Evolutionary conservation across 2,329 filamentous ascomycete species (phyloP).

Genomic region (Pestalotiopsis sp.): DNA sequence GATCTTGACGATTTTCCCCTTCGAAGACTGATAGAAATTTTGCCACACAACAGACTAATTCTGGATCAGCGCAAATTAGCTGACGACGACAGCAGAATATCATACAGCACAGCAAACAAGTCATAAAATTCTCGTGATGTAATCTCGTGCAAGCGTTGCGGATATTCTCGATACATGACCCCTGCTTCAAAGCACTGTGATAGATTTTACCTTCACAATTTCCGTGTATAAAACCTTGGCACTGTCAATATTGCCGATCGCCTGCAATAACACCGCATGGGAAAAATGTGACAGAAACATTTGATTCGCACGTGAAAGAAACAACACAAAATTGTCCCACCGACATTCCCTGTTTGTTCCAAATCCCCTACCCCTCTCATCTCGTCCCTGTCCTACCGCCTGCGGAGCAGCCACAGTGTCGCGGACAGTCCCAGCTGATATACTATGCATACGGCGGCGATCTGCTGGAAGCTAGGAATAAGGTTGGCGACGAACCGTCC

Average conservation of each 20-base stretch:
- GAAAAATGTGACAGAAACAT: background rate
- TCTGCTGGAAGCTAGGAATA: background rate
- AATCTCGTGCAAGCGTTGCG: too few species aligned
- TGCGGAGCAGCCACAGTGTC: background rate
- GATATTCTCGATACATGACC: too few species aligned
- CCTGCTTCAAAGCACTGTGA: too few species aligned
- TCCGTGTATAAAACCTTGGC: background rate
- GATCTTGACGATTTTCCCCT: too few species aligned
- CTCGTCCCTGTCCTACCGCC: background rate
- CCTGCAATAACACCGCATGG: background rate
- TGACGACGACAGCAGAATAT: too few species aligned
- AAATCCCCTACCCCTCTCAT: background rate
- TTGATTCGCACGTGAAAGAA: background rate
- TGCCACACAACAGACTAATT: too few species aligned
- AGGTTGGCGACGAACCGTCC: background rate
- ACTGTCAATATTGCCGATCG: background rate
- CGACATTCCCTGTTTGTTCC: background rate
- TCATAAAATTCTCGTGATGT: too few species aligned
- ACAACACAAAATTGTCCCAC: background rate
- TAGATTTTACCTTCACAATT: too few species aligned
- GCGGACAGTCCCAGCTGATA: slow-evolving; percentile 3
- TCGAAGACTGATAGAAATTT: too few species aligned
- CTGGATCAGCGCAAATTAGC: too few species aligned
- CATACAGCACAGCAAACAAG: too few species aligned
- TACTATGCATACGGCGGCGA: background rate